Conservation (phyloP, 441 rosid species). For the Melastoma candidum region DNA sequence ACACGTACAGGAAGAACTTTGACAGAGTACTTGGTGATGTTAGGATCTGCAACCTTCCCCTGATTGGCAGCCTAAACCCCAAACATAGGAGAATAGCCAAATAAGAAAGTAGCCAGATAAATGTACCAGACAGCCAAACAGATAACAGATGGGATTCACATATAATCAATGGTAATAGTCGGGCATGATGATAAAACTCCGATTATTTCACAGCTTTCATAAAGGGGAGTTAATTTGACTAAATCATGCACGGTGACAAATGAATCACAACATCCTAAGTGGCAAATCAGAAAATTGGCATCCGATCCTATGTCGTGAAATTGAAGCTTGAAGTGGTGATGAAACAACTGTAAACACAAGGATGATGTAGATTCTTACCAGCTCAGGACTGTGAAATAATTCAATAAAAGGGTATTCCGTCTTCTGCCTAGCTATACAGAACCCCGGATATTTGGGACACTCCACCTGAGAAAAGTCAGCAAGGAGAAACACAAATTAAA, state of each 20-base stretch:
- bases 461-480: slow-evolving; percentile 56
- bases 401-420: slow-evolving; percentile 92
- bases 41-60: slow-evolving; percentile 55
- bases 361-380: slow-evolving; percentile 27
- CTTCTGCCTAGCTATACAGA: slow-evolving; percentile 76
- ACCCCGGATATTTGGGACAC: slow-evolving; percentile 96
- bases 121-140: neutral
- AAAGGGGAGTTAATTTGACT: too few species aligned
- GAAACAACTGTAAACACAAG: neutral
- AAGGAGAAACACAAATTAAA: neutral
- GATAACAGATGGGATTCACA: too few species aligned
- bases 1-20: slow-evolving; percentile 81
- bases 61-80: slow-evolving; percentile 46
- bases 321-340: neutral
- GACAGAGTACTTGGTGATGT: slow-evolving; percentile 57
- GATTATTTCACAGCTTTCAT: too few species aligned
- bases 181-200: neutral
- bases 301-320: too few species aligned
- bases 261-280: too few species aligned
- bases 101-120: neutral
- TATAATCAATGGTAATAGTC: neutral
- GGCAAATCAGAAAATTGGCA: too few species aligned
- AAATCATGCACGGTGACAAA: too few species aligned
- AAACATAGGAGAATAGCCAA: slow-evolving; percentile 4
- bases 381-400: slow-evolving; percentile 81